A percentile compares a stretch with the other conserved stretches of the same genome.
Conservation (phyloP, 2,329 filamentous ascomycete genomes). For the Rugonectria rugulosa region DNA sequence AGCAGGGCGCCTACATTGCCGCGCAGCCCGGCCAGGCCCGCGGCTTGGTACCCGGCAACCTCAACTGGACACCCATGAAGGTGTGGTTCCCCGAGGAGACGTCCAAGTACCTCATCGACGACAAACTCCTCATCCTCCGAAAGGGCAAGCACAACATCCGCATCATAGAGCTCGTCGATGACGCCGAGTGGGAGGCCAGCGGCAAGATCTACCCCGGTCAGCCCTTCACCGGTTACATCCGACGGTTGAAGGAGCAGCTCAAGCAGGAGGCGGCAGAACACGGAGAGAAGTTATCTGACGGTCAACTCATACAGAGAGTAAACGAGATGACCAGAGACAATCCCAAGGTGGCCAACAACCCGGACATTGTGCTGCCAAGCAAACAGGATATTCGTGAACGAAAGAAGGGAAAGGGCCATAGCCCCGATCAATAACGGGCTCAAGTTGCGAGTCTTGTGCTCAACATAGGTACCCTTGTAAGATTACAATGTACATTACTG, state of each 20-base stretch:
- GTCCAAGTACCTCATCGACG: conserved; percentile 67
- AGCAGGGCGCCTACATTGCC: conserved; percentile 68
- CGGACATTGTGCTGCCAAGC: conserved; percentile 49
- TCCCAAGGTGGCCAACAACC: conserved; percentile 49
- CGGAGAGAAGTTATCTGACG: conserved; percentile 39
- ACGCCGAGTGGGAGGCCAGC: conserved; percentile 59
- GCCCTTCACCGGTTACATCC: conserved; percentile 56
- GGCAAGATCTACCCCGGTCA: conserved; percentile 63
- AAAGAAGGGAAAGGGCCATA: conserved; percentile 22
- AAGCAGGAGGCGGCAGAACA: conserved; percentile 45
- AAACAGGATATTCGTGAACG: conserved; percentile 44
- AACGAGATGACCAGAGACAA: conserved; percentile 27
- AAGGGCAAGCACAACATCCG: conserved; percentile 71
- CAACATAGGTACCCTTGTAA: conserved; percentile 29
- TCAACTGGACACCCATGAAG: conserved; percentile 70
- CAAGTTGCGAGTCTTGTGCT: background rate
- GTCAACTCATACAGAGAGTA: conserved; percentile 36
- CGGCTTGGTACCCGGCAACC: conserved; percentile 55
- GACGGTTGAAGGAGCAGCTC: conserved; percentile 51
- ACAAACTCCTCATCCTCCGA: conserved; percentile 64
- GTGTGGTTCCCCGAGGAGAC: conserved; percentile 65
- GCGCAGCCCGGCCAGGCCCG: conserved; percentile 54
- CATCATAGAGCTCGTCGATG: conserved; percentile 65
- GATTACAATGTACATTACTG: conserved; percentile 40
- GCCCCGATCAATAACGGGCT: conserved; percentile 11